Percentiles rank a stretch among this genome's conserved stretches.
Conservation (phyloP, 1,284 basidiomycete genomes). For the Polyporus tsugae region DNA sequence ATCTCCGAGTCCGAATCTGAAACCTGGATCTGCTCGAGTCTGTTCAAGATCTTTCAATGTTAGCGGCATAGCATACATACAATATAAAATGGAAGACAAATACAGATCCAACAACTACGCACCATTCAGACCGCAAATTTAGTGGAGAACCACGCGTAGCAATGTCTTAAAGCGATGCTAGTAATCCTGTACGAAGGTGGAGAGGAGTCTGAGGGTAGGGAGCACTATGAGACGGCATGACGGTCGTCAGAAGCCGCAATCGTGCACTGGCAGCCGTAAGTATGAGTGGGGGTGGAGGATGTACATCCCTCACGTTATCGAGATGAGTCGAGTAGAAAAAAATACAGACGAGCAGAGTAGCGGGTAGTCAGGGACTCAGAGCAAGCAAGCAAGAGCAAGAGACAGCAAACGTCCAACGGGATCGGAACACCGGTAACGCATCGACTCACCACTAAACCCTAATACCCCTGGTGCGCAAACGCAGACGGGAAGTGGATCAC, state of each 20-base stretch:
- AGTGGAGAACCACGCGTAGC: neutral
- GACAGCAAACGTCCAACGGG: too few species aligned
- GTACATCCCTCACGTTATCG: neutral
- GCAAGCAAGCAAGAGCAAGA: neutral
- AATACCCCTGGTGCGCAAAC: slow-evolving; percentile 13
- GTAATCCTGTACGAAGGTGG: neutral
- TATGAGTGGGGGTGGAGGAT: neutral
- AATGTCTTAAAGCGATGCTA: neutral
- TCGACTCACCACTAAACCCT: neutral
- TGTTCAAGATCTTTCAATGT: neutral
- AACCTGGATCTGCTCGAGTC: neutral
- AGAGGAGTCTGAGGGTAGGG: neutral
- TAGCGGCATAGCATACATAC: neutral
- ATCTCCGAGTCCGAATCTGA: neutral
- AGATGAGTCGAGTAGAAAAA: neutral
- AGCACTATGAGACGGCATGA: neutral
- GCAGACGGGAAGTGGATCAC: slow-evolving; percentile 35
- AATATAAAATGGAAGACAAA: neutral
- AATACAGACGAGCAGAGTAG: neutral
- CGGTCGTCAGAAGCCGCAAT: neutral
- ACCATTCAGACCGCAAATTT: neutral
- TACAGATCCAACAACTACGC: neutral
- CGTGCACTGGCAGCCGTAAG: neutral
- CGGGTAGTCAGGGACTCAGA: neutral
- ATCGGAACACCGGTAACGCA: neutral